Evolutionary conservation across 2,329 filamentous ascomycete species (phyloP).

Genomic region (Sporothrix variecibatus): DNA sequence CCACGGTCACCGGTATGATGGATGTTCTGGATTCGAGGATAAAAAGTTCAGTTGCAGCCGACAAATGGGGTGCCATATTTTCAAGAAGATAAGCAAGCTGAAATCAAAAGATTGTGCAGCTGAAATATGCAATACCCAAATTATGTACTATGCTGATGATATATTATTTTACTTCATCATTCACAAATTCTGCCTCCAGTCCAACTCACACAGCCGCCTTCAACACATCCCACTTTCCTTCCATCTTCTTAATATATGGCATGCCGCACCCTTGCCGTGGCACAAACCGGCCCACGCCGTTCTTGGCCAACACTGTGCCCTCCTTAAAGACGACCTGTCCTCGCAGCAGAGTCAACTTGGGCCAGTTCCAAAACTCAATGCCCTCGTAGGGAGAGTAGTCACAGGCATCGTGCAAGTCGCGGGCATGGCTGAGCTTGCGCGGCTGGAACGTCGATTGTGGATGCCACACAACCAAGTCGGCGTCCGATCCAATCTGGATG

Average conservation of each 20-base stretch:
- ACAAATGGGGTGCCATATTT: background rate
- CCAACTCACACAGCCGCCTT: slow-evolving; percentile 15
- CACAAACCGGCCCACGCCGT: slow-evolving; percentile 52
- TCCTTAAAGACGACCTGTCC: slow-evolving; percentile 59
- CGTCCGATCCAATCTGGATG: slow-evolving; percentile 53
- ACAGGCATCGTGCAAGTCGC: slow-evolving; percentile 59
- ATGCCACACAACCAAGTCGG: slow-evolving; percentile 61
- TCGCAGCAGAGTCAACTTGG: slow-evolving; percentile 58
- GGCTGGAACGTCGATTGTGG: slow-evolving; percentile 40
- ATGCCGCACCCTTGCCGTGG: slow-evolving; percentile 38
- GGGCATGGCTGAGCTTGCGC: slow-evolving; percentile 47
- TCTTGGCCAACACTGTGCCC: slow-evolving; percentile 50
- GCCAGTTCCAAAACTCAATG: slow-evolving; percentile 57
- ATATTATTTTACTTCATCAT: background rate
- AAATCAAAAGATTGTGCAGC: background rate
- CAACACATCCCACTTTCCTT: slow-evolving; percentile 21
- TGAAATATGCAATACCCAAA: background rate
- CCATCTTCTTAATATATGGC: slow-evolving; percentile 19
- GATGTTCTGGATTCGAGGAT: background rate
- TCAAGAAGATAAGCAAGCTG: background rate
- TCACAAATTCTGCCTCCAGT: background rate
- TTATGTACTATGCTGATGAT: background rate
- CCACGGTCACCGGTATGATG: slow-evolving; percentile 46
- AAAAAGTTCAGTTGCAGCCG: background rate
- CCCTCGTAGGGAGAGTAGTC: slow-evolving; percentile 66